A percentile compares a stretch with the other conserved stretches of the same genome.
These are phyloP conservation scores for Tetrahymena elliotti DNA, from an alignment of 73 alveolate genomes.

Conservation along the genomic window DNA sequence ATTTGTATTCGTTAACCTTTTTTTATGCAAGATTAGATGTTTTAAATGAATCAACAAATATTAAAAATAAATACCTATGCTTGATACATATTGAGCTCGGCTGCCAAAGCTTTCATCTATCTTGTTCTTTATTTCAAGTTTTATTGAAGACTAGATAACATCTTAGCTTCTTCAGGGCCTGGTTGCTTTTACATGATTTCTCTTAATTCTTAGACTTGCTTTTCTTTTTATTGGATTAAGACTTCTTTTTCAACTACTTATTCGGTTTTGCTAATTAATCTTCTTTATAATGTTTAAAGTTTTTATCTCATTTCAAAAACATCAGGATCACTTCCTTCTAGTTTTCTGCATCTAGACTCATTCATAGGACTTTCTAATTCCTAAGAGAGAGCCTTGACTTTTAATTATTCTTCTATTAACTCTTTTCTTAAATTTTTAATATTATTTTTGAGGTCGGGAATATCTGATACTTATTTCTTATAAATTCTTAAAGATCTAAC, in stretches of 20 bases:
- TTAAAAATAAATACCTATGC: constrained; percentile 60
- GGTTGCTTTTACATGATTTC: constrained; percentile 87
- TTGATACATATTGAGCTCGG: constrained; percentile 91
- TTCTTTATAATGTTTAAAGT: constrained; percentile 77
- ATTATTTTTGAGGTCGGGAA: constrained; percentile 59
- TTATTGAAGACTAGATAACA: constrained; percentile 71
- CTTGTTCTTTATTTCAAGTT: constrained; percentile 82
- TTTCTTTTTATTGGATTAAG: constrained; percentile 82
- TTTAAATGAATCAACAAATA: too few relatives aligned
- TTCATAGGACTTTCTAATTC: constrained; percentile 85
- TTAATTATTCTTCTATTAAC: constrained; percentile 78
- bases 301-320: constrained; percentile 84
- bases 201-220: constrained; percentile 75
- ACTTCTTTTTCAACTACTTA: constrained; percentile 90
- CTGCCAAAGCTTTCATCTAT: constrained; percentile 88
- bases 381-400: constrained; percentile 96
- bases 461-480: constrained; percentile 61
- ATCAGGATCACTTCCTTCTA: constrained; percentile 93
- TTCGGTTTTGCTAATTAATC: constrained; percentile 87
- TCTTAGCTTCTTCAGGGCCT: constrained; percentile 88
- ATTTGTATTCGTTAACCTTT: constrained; percentile 77
- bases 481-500: constrained; percentile 56
- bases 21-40: too few relatives aligned
- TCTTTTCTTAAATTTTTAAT: constrained; percentile 62
- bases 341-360: constrained; percentile 83